Conservation (phyloP, 768 basidiomycete species). For the Hebeloma cylindrosporum region DNA sequence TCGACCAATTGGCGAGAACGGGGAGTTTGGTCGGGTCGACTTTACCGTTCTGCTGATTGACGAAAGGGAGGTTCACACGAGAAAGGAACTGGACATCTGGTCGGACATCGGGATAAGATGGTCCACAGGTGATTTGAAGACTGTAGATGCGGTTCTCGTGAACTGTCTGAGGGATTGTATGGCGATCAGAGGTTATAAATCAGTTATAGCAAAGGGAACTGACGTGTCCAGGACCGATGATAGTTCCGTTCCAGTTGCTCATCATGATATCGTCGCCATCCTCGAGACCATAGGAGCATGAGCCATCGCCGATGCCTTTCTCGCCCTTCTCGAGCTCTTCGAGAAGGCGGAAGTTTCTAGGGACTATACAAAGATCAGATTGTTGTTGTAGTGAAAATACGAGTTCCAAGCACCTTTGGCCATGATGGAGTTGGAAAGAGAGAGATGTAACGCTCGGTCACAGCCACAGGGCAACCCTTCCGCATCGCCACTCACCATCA, state of each 20-base stretch:
- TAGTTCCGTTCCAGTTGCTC: constrained; percentile 98
- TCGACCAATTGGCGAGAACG: constrained; percentile 74
- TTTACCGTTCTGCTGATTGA: constrained; percentile 69
- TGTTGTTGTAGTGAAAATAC: constrained; percentile 5
- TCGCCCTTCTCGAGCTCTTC: constrained; percentile 99
- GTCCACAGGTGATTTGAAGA: constrained; percentile 84
- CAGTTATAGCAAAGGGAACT: constrained; percentile 27
- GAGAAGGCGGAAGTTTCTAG: constrained; percentile 92
- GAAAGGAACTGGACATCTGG: constrained; percentile 86
- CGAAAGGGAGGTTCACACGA: constrained; percentile 92
- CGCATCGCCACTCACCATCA: constrained; percentile 15
- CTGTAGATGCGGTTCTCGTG: constrained; percentile 99
- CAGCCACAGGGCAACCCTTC: constrained; percentile 27
- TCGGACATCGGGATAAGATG: constrained; percentile 71
- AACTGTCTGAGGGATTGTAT: constrained; percentile 62
- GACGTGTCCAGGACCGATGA: constrained; percentile 97
- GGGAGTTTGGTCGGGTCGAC: constrained; percentile 74
- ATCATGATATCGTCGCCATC: constrained; percentile 96
- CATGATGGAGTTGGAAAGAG: constrained; percentile 31
- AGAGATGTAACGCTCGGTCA: constrained; percentile 20
- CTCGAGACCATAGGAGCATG: constrained; percentile 95
- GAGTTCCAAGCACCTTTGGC: constrained; percentile 61
- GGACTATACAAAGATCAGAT: no score
- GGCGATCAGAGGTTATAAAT: constrained; percentile 5
- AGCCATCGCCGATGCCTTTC: constrained; percentile 98